phyloP scores from a whole-genome alignment of 2,329 filamentous ascomycete species.

The Elsinoe fawcettii region DNA sequence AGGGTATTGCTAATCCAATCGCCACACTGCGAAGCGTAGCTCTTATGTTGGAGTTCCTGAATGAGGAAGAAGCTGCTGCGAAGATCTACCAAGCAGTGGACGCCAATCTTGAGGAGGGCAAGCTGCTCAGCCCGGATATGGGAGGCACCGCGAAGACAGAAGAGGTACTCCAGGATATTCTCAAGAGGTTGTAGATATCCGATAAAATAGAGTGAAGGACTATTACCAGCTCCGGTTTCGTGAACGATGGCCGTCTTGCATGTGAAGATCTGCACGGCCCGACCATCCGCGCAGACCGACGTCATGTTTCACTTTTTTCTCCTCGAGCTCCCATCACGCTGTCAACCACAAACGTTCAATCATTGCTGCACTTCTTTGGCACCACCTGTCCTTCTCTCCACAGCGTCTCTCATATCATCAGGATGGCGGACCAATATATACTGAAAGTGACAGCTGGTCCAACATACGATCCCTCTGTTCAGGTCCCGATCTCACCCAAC shows the following conservation, averaged over 20 bases:
- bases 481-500: constrained; percentile 71
- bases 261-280: not conserved
- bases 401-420: not conserved
- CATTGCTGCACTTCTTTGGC: not conserved
- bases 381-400: not conserved
- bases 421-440: constrained; percentile 62
- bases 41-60: constrained; percentile 92
- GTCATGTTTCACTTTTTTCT: constrained; percentile 10
- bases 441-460: constrained; percentile 76
- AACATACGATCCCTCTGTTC: constrained; percentile 62
- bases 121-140: constrained; percentile 77
- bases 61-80: constrained; percentile 77
- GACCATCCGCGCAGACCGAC: constrained; percentile 3
- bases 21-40: constrained; percentile 86
- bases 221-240: not conserved
- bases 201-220: not conserved
- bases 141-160: constrained; percentile 79
- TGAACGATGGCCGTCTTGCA: not conserved
- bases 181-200: constrained; percentile 61
- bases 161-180: constrained; percentile 79
- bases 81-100: constrained; percentile 90
- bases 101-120: constrained; percentile 75
- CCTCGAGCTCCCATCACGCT: not conserved
- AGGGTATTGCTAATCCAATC: constrained; percentile 91
- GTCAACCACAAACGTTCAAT: constrained; percentile 4